Percentiles rank a stretch among this genome's conserved stretches.
Conservation (phyloP, 2,329 filamentous ascomycete species). For the Alternaria solani region DNA sequence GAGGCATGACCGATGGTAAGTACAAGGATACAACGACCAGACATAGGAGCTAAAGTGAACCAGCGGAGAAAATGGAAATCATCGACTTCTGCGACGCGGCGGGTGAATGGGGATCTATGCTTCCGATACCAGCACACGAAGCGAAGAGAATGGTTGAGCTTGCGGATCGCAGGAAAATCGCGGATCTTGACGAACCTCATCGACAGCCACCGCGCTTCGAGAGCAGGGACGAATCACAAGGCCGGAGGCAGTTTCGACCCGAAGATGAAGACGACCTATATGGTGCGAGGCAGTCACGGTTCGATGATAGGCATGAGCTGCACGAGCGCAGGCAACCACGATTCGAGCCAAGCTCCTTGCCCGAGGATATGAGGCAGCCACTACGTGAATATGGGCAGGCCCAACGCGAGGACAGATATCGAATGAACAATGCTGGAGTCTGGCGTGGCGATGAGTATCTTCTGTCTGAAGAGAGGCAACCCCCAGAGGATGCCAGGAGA, state of each 20-base stretch:
- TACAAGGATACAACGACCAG: not conserved
- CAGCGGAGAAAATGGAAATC: conserved; percentile 25
- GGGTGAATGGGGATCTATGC: conserved; percentile 36
- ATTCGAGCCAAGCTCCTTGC: not conserved
- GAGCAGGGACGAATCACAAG: not conserved
- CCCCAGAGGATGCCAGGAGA: not conserved
- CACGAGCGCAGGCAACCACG: not conserved
- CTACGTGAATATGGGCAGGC: not conserved
- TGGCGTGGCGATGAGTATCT: not conserved
- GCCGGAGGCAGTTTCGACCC: not conserved
- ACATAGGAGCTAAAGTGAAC: not conserved
- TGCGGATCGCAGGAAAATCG: conserved; percentile 27
- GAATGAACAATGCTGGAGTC: not conserved
- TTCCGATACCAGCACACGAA: conserved; percentile 31
- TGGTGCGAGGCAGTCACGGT: not conserved
- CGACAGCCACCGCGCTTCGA: not conserved
- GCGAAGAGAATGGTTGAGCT: conserved; percentile 29
- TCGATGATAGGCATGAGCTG: not conserved
- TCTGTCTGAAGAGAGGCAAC: not conserved
- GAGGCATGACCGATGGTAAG: conserved; percentile 29
- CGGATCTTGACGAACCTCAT: conserved; percentile 11
- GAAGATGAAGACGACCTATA: not conserved
- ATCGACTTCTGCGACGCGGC: conserved; percentile 40
- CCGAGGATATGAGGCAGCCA: not conserved
- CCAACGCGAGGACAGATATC: not conserved